Base-by-base conservation (phyloP, 1,284 basidiomycete species). In the Ceratobasidium sp. region DNA sequence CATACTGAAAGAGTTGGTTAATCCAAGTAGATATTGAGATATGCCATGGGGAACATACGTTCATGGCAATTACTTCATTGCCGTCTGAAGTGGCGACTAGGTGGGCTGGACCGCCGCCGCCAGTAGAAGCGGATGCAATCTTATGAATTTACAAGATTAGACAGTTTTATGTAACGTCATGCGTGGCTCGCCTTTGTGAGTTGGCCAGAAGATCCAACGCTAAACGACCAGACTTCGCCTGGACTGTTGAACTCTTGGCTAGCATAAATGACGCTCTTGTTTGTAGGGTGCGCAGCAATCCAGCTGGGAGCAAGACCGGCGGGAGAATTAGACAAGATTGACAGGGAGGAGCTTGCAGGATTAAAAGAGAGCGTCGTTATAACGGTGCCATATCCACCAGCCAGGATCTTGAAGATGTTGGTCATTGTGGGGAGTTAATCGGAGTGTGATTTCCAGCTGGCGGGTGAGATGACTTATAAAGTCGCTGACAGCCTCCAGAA, bases 341-440 rank as follows among this genome's bases (percentile, higher is more conserved):
- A 43, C 32, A 72, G 65, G n/a, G 49, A 55, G 40, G 47, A 45
- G 55, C 40, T 65, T 27, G 40, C 34, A 17, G 69, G 53, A 29
- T 38, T 70, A 45, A 71, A 72, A 13, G 56, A 49, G 3, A 72
- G 32, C 10, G 71, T 55, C 12, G 71, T 72, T 43, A 72, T 68
- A 6, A 69, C 20, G 43, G 56, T 49, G 13, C 65, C 49, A 47
- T 72, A 72, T 0, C 69, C 68, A 8, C 71, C 69, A 27, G 69
- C 69, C n/a, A 72, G 65, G 54, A 72, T 62, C 29, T 54, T 70
- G 45, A 62, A 69, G 12, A 68, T 31, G 12, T n/a, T n/a, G n/a
- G 38, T 35, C 49, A 53, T 65, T 47, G 15, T 31, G 13, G 34
- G 43, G 22, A 40, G 38, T 47, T 22, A 20, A 47, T 10, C 10